Base-by-base conservation (phyloP, 805 yeast species). In the Saccharomycopsis lassenensis region DNA sequence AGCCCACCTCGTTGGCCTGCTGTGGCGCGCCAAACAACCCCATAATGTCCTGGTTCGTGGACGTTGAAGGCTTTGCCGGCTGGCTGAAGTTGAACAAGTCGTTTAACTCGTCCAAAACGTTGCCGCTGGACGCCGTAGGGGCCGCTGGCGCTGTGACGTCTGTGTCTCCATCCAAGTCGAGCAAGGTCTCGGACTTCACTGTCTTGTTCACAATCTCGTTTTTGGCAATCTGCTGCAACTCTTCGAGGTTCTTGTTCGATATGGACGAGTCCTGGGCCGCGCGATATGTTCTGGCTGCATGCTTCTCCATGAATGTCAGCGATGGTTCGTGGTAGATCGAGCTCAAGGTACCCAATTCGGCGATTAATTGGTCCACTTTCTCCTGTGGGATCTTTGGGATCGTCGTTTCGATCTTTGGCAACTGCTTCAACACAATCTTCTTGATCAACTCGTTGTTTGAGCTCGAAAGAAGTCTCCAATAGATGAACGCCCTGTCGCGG, bases 241-340 rank as follows among this genome's bases (percentile, higher is more conserved):
- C 96, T 46, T 81, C 85, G 32, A 87, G 63, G 37, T 75, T 77
- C 40, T 71, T 71, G 28, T 65, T 63, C 36, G 64, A 65, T 6
- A 58, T 49, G 6, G n/a, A 60, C 46, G 37, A 63, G 64, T 19
- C 8, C 24, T 4, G 56, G 46, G 33, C 56, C 46, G 46, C 58
- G 41, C 55, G 46, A 24, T 63, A 64, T n/a, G n/a, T n/a, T n/a
- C n/a, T n/a, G n/a, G n/a, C n/a, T n/a, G n/a, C n/a, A n/a, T n/a
- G n/a, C 22, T 59, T 52, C 39, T 68, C 69, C 45, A 75, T 61
- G 49, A 80, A 79, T 23, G 74, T 63, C 14, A 72, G 62, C 4
- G 82, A 74, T 8, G 96, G 94, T 52, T 79, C 80, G 57, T 81
- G 93, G 52, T 84, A 84, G 2, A 91, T 91, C 0, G 96, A 84